phyloP scores from a whole-genome alignment of 2,329 filamentous ascomycete genomes.

The Paecilomyces sp. region DNA sequence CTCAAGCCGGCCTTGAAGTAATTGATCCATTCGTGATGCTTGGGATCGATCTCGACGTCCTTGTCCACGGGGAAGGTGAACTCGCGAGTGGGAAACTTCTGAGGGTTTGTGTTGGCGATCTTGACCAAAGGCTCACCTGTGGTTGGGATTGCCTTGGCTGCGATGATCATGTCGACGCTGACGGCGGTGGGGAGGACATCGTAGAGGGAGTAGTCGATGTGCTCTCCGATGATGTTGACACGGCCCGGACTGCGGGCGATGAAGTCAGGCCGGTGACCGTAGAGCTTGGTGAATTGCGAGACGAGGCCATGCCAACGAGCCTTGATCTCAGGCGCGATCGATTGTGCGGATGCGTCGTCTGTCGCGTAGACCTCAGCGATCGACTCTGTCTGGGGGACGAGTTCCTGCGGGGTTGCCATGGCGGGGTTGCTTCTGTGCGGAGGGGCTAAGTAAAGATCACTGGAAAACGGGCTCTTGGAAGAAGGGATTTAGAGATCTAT shows the following conservation, averaged over 20 bases:
- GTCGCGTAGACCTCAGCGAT: conserved; percentile 78
- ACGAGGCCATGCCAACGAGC: conserved; percentile 71
- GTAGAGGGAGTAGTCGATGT: conserved; percentile 98
- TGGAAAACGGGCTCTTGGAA: neutral
- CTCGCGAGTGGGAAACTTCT: conserved; percentile 67
- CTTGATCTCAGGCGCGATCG: conserved; percentile 60
- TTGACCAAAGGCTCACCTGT: conserved; percentile 55
- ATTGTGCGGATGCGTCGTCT: conserved; percentile 66
- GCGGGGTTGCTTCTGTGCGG: conserved; percentile 12
- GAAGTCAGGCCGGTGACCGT: conserved; percentile 67
- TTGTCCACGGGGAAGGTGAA: conserved; percentile 62
- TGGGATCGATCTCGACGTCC: conserved; percentile 73
- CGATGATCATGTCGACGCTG: conserved; percentile 81
- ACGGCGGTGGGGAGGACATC: conserved; percentile 94
- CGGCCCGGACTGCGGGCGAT: conserved; percentile 85
- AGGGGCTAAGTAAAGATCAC: neutral
- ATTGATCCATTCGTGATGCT: conserved; percentile 89
- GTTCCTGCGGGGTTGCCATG: conserved; percentile 34
- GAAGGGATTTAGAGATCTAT: neutral
- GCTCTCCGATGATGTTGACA: conserved; percentile 98
- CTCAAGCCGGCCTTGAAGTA: conserved; percentile 92
- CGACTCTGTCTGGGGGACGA: conserved; percentile 67
- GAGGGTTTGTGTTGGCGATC: conserved; percentile 69
- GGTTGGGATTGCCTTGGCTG: conserved; percentile 52
- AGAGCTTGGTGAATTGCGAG: conserved; percentile 61